Conservation (phyloP, 2,329 filamentous ascomycete genomes). For the Nigrospora oryzae region DNA sequence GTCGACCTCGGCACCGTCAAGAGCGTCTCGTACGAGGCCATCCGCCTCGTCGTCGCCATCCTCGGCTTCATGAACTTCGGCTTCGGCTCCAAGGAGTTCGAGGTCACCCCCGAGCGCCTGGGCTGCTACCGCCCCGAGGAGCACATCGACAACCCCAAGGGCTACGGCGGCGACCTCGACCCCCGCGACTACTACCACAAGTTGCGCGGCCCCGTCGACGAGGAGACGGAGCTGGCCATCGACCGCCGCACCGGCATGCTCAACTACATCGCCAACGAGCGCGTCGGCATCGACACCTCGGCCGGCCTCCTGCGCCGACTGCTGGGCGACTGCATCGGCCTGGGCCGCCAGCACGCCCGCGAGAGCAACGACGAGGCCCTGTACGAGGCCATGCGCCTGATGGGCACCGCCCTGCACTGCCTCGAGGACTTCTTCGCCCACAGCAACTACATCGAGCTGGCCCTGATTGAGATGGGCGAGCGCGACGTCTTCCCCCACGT, state of each 20-base stretch:
- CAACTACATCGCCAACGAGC: constrained; percentile 89
- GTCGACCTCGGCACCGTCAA: constrained; percentile 91
- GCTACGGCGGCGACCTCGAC: constrained; percentile 74
- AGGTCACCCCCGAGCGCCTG: constrained; percentile 70
- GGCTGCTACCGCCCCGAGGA: constrained; percentile 77
- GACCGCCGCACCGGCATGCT: constrained; percentile 74
- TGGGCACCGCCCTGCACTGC: constrained; percentile 85
- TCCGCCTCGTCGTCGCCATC: constrained; percentile 80
- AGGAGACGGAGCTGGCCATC: constrained; percentile 67
- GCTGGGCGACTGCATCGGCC: constrained; percentile 65
- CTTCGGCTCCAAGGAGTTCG: constrained; percentile 75
- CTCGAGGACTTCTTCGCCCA: constrained; percentile 89
- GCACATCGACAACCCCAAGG: constrained; percentile 71
- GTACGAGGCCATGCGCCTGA: constrained; percentile 77
- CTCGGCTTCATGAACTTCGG: constrained; percentile 89
- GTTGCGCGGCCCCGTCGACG: constrained; percentile 75
- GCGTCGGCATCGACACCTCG: constrained; percentile 70
- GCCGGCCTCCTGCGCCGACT: constrained; percentile 67
- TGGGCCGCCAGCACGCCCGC: constrained; percentile 65
- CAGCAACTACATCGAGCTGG: constrained; percentile 87
- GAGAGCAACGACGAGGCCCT: constrained; percentile 66
- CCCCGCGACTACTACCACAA: constrained; percentile 73
- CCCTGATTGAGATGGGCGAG: constrained; percentile 80
- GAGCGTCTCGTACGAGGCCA: constrained; percentile 81
- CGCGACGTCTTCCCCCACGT: constrained; percentile 78